Evolutionary conservation across 495 filamentous ascomycete species (phyloP).

Genomic region (Aspergillus indologenus): DNA sequence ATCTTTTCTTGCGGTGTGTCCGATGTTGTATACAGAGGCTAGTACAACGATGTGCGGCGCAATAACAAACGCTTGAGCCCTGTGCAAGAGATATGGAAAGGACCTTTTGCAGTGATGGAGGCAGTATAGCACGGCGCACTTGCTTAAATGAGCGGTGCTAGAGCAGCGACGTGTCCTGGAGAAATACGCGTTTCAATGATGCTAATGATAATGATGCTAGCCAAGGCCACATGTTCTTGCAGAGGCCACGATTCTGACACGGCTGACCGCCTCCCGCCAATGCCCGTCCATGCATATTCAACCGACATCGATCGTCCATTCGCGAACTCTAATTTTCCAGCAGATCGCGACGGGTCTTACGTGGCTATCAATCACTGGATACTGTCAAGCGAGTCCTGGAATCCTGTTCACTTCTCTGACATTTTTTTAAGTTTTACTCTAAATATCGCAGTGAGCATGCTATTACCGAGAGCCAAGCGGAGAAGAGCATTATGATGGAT

Average conservation of each 20-base stretch:
- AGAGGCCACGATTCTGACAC: conserved; percentile 31
- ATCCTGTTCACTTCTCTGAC: no score
- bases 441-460: background rate
- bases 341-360: background rate
- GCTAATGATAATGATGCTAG: conserved; percentile 15
- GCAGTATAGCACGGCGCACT: no score
- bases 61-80: background rate
- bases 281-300: background rate
- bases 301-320: background rate
- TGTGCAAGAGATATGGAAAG: background rate
- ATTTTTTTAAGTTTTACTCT: no score
- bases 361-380: background rate
- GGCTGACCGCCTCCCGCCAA: conserved; percentile 37
- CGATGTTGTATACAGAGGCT: conserved; percentile 1
- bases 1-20: conserved; percentile 11
- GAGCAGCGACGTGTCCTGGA: conserved; percentile 14
- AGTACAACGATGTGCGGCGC: background rate
- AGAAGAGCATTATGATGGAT: background rate
- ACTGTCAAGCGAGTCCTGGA: no score
- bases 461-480: background rate
- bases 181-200: background rate
- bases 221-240: conserved; percentile 39
- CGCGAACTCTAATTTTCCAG: background rate
- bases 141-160: background rate
- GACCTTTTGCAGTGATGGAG: background rate